phyloP scores from a whole-genome alignment of 305 asterid genomes.

The Stenogyne calaminthoides region DNA sequence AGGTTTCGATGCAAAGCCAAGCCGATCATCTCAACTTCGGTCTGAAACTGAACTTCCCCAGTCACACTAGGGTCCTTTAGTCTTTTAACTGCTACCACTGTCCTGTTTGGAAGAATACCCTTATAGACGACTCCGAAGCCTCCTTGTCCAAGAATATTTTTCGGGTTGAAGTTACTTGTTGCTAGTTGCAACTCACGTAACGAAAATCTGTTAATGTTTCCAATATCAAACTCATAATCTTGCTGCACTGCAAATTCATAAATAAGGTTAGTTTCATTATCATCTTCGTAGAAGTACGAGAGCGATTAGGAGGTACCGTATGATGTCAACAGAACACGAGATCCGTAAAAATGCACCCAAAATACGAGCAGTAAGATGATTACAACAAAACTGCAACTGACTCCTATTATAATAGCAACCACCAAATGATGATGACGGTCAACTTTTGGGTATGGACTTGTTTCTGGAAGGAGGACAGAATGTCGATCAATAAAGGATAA shows the following conservation, averaged over 20 bases:
- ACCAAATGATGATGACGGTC: constrained; percentile 53
- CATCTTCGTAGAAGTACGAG: constrained; percentile 5
- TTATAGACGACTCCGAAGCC: constrained; percentile 93
- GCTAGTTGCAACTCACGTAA: constrained; percentile 80
- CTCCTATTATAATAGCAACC: constrained; percentile 56
- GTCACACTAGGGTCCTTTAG: constrained; percentile 82
- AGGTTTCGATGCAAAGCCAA: constrained; percentile 92
- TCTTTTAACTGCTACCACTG: constrained; percentile 83
- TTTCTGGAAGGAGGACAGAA: constrained; percentile 50
- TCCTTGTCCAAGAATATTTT: constrained; percentile 85
- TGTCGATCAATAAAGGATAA: constrained; percentile 18
- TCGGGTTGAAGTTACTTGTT: constrained; percentile 77
- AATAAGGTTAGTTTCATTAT: background rate
- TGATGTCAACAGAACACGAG: constrained; percentile 51
- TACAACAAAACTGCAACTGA: constrained; percentile 56
- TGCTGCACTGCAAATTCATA: constrained; percentile 68
- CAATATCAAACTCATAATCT: constrained; percentile 66
- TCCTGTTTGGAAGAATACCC: constrained; percentile 73
- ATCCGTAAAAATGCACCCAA: constrained; percentile 77
- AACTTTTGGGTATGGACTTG: constrained; percentile 41
- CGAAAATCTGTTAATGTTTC: constrained; percentile 72
- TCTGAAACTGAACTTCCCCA: constrained; percentile 93
- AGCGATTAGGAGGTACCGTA: constrained; percentile 53
- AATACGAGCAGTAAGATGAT: constrained; percentile 57
- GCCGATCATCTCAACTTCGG: constrained; percentile 97